Evolutionary conservation across 306 rosid genomes (phyloP), one percentile per base, ranked within the genome.

Genomic region (Castanea mollissima): DNA sequence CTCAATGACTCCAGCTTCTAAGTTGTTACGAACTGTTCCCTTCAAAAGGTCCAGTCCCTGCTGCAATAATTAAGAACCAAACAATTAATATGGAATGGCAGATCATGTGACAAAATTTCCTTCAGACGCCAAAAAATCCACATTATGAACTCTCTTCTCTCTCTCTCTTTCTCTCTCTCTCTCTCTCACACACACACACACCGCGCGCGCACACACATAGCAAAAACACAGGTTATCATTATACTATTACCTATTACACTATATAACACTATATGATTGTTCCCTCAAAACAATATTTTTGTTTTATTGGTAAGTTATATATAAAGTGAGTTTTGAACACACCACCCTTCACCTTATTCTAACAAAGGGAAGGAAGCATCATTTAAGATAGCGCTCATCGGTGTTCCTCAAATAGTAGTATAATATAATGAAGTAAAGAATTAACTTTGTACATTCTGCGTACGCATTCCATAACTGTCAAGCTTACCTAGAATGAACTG

Each of bases 1-100:
- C 80, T 95, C 99, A 76, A 95, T 92, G 81, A 95, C 99, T 82
- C 99, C 99, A n/a, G 99, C 98, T 67, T 95, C 98, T 78, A 95
- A 85, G 92, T 95, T 95, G 87, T 95, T 91, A 13, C 97, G 88
- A 23, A 93, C 59, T 18, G 83, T 69, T 74, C 99, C 99, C 67
- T 95, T 87, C n/a, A 71, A 25, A 46, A 95, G 96, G 84, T 95
- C 99, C 82, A 95, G 79, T 54, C 99, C 99, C 99, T 90, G 89
- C 97, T 95, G 88, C 79, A 83, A 74, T 76, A 75, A 21, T 44
- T 67, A 18, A 15, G 6, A 16, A 16, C 51, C 38, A 83, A 64
- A 41, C 1, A 62, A 62, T 35, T 5, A 59, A 34, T 52, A 1
- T 25, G 13, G n/a, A 46, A 69, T 35, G 23, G 5, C 20, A 29